Evolutionary conservation across 2,329 filamentous ascomycete species (phyloP).

Genomic region (Diaporthe citriasiana): DNA sequence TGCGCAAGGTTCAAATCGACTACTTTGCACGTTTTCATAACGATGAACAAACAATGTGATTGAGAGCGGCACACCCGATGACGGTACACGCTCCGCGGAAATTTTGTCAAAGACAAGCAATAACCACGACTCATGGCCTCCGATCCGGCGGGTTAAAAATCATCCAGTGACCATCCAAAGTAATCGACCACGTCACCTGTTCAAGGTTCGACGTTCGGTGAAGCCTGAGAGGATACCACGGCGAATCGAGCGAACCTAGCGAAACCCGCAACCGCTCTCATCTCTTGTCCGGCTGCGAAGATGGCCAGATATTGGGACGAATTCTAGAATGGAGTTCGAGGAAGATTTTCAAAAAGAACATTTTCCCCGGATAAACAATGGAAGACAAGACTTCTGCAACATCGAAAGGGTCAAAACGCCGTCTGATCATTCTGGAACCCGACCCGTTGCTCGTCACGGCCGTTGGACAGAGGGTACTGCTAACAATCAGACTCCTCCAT

Average conservation of each 20-base stretch:
- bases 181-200: conserved; percentile 19
- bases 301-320: background rate
- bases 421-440: conserved; percentile 24
- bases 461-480: background rate
- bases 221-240: conserved; percentile 1
- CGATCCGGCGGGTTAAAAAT: conserved; percentile 18
- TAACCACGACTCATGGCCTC: conserved; percentile 3
- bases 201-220: background rate
- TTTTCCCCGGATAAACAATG: conserved; percentile 11
- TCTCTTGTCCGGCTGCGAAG: background rate
- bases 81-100: background rate
- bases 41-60: background rate
- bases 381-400: background rate
- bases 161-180: background rate
- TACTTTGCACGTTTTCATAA: background rate
- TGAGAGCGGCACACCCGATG: conserved; percentile 3
- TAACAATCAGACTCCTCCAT: background rate
- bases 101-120: background rate
- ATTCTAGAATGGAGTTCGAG: background rate
- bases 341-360: background rate
- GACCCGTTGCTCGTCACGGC: too few species aligned
- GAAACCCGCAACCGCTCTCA: too few species aligned
- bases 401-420: conserved; percentile 7
- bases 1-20: background rate
- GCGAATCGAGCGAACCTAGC: background rate